Conservation (phyloP, 2,329 filamentous ascomycete genomes). For the Fusarium sacchari region DNA sequence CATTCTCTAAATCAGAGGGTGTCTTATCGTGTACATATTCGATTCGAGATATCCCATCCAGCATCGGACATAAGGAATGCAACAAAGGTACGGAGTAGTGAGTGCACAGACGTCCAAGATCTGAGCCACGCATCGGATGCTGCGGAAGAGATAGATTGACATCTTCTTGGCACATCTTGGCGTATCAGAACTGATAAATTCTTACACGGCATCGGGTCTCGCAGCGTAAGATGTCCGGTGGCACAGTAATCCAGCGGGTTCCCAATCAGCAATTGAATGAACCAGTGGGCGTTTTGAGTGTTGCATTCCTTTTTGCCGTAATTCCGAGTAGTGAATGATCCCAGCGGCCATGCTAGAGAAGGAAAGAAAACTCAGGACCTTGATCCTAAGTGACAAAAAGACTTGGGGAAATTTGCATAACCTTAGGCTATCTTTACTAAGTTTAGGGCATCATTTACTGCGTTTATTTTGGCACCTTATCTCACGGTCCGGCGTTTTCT, state of each 20-base stretch:
- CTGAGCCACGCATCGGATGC: neutral
- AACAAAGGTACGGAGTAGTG: too few species aligned
- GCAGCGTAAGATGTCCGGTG: neutral
- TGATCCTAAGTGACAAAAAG: too few species aligned
- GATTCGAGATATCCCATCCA: neutral
- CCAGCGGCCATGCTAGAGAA: neutral
- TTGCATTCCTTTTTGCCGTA: neutral
- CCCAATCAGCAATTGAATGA: neutral
- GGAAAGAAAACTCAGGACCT: too few species aligned
- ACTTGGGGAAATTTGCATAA: too few species aligned
- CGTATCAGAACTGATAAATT: neutral
- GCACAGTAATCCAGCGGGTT: neutral
- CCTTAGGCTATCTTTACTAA: too few species aligned
- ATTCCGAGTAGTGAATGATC: neutral
- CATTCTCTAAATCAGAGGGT: neutral
- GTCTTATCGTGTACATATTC: neutral
- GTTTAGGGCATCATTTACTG: too few species aligned
- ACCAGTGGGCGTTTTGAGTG: neutral
- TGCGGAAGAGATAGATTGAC: slow-evolving; percentile 9
- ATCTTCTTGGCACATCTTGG: neutral
- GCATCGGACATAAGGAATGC: neutral
- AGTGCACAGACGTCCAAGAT: neutral
- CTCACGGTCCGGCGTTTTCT: too few species aligned
- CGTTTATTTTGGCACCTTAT: too few species aligned
- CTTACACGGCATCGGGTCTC: neutral